Evolutionary conservation across 352 stramenopile genomes (phyloP).

Genomic region (Phytopythium delawarense): DNA sequence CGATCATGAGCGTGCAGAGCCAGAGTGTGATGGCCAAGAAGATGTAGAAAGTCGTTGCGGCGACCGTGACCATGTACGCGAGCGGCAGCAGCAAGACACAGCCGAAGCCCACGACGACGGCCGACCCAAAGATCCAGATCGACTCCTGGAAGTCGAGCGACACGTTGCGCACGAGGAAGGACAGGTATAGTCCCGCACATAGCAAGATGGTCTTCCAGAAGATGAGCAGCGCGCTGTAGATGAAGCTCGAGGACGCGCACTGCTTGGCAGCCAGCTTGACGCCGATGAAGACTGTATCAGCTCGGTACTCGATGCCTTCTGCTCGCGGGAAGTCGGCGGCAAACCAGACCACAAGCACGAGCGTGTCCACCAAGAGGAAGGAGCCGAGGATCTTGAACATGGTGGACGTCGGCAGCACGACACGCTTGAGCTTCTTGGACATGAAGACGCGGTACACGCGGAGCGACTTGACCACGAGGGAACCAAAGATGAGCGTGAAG

Average conservation of each 20-base stretch:
- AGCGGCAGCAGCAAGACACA: conserved; percentile 14
- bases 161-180: conserved; percentile 29
- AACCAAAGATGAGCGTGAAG: conserved; percentile 18
- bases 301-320: background rate
- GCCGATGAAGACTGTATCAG: background rate
- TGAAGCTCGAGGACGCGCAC: conserved; percentile 16
- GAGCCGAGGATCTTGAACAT: conserved; percentile 16
- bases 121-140: conserved; percentile 26
- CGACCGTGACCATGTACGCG: conserved; percentile 14
- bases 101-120: conserved; percentile 20
- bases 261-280: background rate
- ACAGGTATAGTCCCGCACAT: conserved; percentile 15
- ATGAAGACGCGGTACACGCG: conserved; percentile 33
- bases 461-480: conserved; percentile 20
- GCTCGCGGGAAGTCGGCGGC: conserved; percentile 16
- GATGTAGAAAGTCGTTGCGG: conserved; percentile 9
- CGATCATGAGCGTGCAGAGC: conserved; percentile 5
- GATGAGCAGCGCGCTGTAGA: conserved; percentile 31
- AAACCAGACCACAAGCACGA: conserved; percentile 19
- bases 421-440: conserved; percentile 15
- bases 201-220: conserved; percentile 37
- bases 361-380: conserved; percentile 14
- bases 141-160: conserved; percentile 32
- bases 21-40: conserved; percentile 5
- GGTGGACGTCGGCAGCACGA: conserved; percentile 11